Percentiles rank a stretch among this genome's conserved stretches.
Evolutionary conservation across 2,329 filamentous ascomycete genomes (phyloP).

Genomic region (Phialophora tarda): DNA sequence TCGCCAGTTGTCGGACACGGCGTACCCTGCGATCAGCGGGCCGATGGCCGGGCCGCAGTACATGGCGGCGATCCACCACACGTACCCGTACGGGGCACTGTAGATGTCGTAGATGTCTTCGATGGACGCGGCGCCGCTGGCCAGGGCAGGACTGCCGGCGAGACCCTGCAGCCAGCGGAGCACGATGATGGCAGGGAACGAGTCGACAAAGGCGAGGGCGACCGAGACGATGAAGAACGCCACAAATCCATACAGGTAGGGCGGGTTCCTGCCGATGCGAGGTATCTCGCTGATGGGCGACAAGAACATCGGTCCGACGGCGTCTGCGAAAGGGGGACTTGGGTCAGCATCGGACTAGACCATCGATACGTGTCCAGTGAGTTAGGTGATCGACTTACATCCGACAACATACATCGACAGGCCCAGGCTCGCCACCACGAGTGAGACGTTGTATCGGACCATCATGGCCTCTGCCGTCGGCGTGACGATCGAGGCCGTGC

Average conservation of each 20-base stretch:
- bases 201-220: conserved; percentile 65
- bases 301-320: conserved; percentile 61
- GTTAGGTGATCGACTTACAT: conserved; percentile 8
- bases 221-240: conserved; percentile 72
- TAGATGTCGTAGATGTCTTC: conserved; percentile 59
- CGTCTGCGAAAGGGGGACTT: conserved; percentile 44
- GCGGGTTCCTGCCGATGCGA: conserved; percentile 66
- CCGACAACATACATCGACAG: conserved; percentile 44
- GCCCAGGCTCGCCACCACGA: conserved; percentile 41
- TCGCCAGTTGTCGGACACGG: conserved; percentile 63
- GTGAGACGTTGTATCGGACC: conserved; percentile 39
- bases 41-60: conserved; percentile 41
- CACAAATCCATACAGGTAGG: conserved; percentile 71
- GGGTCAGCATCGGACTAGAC: background rate
- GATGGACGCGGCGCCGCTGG: conserved; percentile 59
- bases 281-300: conserved; percentile 71
- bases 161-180: conserved; percentile 69
- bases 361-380: background rate
- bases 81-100: conserved; percentile 63
- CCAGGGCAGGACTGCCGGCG: conserved; percentile 69
- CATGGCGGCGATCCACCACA: conserved; percentile 60
- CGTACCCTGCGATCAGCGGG: conserved; percentile 64
- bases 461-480: conserved; percentile 40
- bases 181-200: conserved; percentile 68
- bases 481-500: conserved; percentile 45